phyloP scores from a whole-genome alignment of 345 rosid species.

The Aurinia saxatilis region DNA sequence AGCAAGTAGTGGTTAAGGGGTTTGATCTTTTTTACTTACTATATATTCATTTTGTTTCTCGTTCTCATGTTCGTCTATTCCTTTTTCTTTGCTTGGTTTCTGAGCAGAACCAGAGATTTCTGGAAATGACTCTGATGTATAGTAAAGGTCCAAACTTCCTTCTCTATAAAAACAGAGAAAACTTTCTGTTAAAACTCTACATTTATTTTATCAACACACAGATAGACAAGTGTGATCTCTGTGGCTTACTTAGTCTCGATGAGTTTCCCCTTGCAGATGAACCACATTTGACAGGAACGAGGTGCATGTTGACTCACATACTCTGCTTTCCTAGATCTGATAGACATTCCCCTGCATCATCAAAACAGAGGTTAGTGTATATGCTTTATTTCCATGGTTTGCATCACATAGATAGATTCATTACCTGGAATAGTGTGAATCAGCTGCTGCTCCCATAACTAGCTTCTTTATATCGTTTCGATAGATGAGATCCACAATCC shows the following conservation, averaged over 20 bases:
- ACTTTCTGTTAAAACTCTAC: background rate
- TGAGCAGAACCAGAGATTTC: too few species aligned
- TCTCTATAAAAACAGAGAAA: background rate
- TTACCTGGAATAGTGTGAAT: constrained; percentile 55
- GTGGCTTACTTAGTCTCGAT: constrained; percentile 41
- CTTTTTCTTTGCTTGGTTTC: background rate
- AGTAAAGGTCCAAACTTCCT: too few species aligned
- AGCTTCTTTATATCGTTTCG: constrained; percentile 49
- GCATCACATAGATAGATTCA: background rate
- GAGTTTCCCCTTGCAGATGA: constrained; percentile 58
- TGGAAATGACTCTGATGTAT: too few species aligned
- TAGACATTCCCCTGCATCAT: constrained; percentile 51
- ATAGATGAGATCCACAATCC: constrained; percentile 54
- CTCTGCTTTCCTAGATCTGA: constrained; percentile 69
- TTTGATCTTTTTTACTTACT: constrained; percentile 11
- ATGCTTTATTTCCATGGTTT: background rate
- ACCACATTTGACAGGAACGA: constrained; percentile 56
- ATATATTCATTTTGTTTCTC: background rate
- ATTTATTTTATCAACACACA: background rate
- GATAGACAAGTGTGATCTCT: background rate
- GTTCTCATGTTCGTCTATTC: background rate
- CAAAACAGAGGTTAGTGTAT: constrained; percentile 2
- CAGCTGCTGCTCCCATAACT: constrained; percentile 89
- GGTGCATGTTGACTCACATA: constrained; percentile 51
- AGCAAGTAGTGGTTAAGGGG: too few species aligned